Percentiles rank a stretch among this genome's conserved stretches.
These are phyloP conservation scores for Sugiyamaella mastotermitis DNA, from an alignment of 805 yeast species.

Conservation along the genomic window DNA sequence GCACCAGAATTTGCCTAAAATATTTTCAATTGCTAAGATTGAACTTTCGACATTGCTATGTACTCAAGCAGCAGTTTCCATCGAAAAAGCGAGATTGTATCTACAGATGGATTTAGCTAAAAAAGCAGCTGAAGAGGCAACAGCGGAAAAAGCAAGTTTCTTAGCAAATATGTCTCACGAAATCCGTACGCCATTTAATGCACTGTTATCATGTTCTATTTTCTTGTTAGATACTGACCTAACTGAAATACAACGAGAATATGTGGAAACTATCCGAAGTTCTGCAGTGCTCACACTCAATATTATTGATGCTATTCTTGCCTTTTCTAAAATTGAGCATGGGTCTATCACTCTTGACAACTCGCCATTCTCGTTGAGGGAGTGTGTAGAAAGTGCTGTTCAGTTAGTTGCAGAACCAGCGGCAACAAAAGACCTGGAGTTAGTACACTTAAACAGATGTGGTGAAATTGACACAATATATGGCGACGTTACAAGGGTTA, in stretches of 20 bases:
- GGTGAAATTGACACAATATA: constrained; percentile 34
- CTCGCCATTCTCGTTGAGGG: constrained; percentile 40
- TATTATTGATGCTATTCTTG: constrained; percentile 49
- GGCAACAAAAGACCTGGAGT: constrained; percentile 37
- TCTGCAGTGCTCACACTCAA: constrained; percentile 47
- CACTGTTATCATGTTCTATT: constrained; percentile 33
- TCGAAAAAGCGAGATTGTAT: constrained; percentile 42
- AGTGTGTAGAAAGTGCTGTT: constrained; percentile 43
- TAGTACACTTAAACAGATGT: constrained; percentile 40
- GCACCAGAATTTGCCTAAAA: constrained; percentile 23
- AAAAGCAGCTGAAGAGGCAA: constrained; percentile 44
- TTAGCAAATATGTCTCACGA: constrained; percentile 53
- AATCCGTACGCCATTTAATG: constrained; percentile 50
- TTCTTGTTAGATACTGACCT: constrained; percentile 40
- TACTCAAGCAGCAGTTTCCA: constrained; percentile 48
- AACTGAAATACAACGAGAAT: constrained; percentile 39
- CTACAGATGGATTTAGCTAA: constrained; percentile 39
- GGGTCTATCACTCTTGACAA: constrained; percentile 43
- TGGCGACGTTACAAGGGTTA: constrained; percentile 46
- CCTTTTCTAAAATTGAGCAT: constrained; percentile 50
- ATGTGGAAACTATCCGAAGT: constrained; percentile 46
- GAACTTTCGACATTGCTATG: constrained; percentile 40
- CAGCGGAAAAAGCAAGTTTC: constrained; percentile 49
- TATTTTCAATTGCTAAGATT: constrained; percentile 32
- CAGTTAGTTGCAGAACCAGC: constrained; percentile 46